Base-by-base conservation (phyloP, 495 filamentous ascomycete genomes). In the Massariosphaeria phaeospora region DNA sequence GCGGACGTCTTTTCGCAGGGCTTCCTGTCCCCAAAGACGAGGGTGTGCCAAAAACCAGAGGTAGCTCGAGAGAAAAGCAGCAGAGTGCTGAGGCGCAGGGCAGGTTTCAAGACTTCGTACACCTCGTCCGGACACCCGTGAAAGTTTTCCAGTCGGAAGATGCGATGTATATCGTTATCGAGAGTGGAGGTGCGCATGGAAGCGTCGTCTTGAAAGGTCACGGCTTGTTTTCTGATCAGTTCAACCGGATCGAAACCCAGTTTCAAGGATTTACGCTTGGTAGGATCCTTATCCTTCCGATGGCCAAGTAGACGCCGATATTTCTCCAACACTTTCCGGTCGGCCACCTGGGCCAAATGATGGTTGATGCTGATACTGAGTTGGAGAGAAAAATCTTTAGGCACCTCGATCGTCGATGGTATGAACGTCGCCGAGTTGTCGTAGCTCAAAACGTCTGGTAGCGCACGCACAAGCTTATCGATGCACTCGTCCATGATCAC, bases 241-340 rank as follows among this genome's bases (percentile, higher is more conserved):
- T 67, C 55, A 30, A 57, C 44, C 27, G 64, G 64, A 42, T 67
- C 58, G 29, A 67, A 67, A 10, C 64, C 64, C 12, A 62, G 56
- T 20, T 55, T 62, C 9, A 59, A 26, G 13, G 52, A 44, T 51
- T 58, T 62, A 8, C 48, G 35, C 38, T 64, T 64, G 10, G 47
- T 49, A n/a, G 62, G 34, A 20, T 47, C 62, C 52, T 55, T 54
- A 20, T 47, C 62, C 52, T 55, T 54, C 18, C 61, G 43, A 30
- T 63, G 46, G 3, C 61, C 61, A 20, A 63, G 42, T 4, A 63
- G 47, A 4, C 61, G 49, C 17, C 61, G 36, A 43, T 59, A 63
- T 46, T 59, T 59, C 31, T 63, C 61, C 46, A 63, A 30, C 17
- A 63, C 10, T 30, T 63, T 63, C 13, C 61, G 61, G 48, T 63